Base-by-base conservation (phyloP, 2,329 filamentous ascomycete species). In the Botrytis pseudocinerea region DNA sequence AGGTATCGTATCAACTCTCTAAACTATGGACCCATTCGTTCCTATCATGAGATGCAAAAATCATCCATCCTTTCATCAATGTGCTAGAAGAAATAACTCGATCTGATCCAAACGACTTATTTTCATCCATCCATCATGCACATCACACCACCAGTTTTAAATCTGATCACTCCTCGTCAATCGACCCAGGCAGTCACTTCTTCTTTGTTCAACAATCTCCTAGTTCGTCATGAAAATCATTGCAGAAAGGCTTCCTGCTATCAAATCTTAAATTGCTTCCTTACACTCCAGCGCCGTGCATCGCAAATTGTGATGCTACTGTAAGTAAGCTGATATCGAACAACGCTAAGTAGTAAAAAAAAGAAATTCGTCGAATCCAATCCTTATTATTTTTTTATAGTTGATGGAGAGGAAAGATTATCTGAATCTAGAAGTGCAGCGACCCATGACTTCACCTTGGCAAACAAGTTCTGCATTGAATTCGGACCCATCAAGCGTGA, bases 381-480 rank as follows among this genome's bases (percentile, higher is more conserved):
- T 74, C 46, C 63, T 38, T 35, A 66, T 42, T 60, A 71, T 73
- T 71, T 28, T 28, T 75, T 73, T n/a, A 51, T 70, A n/a, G 69
- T 68, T 64, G 69, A 18, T 28, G 38, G 10, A 44, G 54, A 62
- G 35, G 28, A 69, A 61, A n/a, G 16, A 73, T 77, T 75, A 91
- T 83, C 89, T 87, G 87, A 98, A 98, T 81, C 94, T 90, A 74
- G 95, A 93, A 76, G 95, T 92, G 88, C 95, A 98, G 76, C 95
- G 91, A 77, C 96, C 96, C 96, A 98, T 99, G 77, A 99, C 94
- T 83, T 98, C 96, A 80, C 96, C 96, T 83, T 99, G 96, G 85
- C 96, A 99, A n/a, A 98, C 95, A 57, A 99, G 86, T 85, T 98
- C 96, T 70, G 96, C 96, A 79, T 96, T 98, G 86, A 99, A 98